phyloP scores from a whole-genome alignment of 2,329 filamentous ascomycete genomes.

The Penicillium corylophilum region DNA sequence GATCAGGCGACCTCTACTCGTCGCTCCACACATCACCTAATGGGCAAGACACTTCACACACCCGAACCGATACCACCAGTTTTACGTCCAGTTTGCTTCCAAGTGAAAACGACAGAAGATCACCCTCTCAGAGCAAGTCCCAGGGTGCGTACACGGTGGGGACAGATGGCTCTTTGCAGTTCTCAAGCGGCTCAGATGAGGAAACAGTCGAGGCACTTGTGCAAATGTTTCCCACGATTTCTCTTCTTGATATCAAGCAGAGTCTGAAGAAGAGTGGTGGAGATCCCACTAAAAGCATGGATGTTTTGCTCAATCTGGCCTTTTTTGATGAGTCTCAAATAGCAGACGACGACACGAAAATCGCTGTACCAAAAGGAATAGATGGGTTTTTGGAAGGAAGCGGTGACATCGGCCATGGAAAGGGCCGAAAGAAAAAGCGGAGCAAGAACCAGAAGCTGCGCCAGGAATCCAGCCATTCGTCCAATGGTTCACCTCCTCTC shows the following conservation, averaged over 20 bases:
- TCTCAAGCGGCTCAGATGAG: constrained; percentile 43
- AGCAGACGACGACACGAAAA: constrained; percentile 46
- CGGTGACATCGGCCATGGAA: constrained; percentile 39
- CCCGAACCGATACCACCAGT: constrained; percentile 53
- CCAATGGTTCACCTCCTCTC: constrained; percentile 7
- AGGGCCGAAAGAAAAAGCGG: constrained; percentile 42
- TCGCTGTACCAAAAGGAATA: constrained; percentile 64
- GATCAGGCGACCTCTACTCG: constrained; percentile 24
- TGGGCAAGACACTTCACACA: constrained; percentile 32
- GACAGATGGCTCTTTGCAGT: constrained; percentile 28
- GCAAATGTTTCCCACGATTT: constrained; percentile 70
- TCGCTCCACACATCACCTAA: constrained; percentile 3
- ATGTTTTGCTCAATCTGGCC: constrained; percentile 75
- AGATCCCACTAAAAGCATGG: constrained; percentile 69
- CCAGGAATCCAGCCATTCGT: constrained; percentile 17
- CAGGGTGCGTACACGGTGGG: constrained; percentile 26
- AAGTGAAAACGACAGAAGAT: constrained; percentile 28
- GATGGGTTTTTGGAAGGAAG: constrained; percentile 71
- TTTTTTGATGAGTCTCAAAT: constrained; percentile 69
- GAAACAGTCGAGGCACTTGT: constrained; percentile 64
- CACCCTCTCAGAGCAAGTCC: constrained; percentile 12
- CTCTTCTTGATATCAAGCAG: constrained; percentile 63
- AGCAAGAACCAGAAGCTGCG: constrained; percentile 26
- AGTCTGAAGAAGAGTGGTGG: constrained; percentile 67
- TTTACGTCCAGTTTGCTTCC: constrained; percentile 49